Percentiles rank a stretch among this genome's conserved stretches.
These are phyloP conservation scores for Globisporangium paroecandrum DNA, from an alignment of 352 stramenopile genomes.

Conservation along the genomic window DNA sequence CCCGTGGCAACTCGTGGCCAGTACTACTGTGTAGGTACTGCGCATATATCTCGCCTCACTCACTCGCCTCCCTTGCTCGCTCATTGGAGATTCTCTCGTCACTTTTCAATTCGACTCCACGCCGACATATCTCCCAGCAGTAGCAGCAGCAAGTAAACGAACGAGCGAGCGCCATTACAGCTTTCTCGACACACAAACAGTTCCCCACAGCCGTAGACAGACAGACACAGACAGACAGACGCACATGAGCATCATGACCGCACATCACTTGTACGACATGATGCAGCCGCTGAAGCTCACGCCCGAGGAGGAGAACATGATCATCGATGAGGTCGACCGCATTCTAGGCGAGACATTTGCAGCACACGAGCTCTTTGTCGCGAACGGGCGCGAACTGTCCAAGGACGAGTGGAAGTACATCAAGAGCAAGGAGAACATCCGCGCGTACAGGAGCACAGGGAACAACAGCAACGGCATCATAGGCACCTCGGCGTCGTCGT, in stretches of 20 bases:
- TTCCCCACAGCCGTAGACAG: neutral
- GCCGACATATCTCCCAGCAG: neutral
- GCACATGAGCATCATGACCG: neutral
- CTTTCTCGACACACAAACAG: neutral
- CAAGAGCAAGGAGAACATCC: conserved; percentile 36
- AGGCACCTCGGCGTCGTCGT: neutral
- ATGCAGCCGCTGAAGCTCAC: conserved; percentile 16
- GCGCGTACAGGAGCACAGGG: conserved; percentile 25
- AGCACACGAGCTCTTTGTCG: conserved; percentile 35
- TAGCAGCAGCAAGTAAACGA: neutral
- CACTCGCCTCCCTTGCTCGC: neutral
- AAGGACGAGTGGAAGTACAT: conserved; percentile 32
- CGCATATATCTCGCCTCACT: too few relatives aligned
- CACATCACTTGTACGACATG: conserved; percentile 2
- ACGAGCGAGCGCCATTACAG: too few relatives aligned
- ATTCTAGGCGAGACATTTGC: conserved; percentile 41
- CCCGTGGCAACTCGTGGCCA: too few relatives aligned
- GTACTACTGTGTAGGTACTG: too few relatives aligned
- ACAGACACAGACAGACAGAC: neutral
- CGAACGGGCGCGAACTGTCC: conserved; percentile 23
- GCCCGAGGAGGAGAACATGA: conserved; percentile 23
- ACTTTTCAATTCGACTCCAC: neutral
- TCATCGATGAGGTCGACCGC: conserved; percentile 33
- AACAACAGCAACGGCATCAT: neutral
- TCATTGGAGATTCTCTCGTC: neutral